A percentile compares a stretch with the other conserved stretches of the same genome.
phyloP scores from a whole-genome alignment of 2,329 filamentous ascomycete species.

The Beauveria sp. region DNA sequence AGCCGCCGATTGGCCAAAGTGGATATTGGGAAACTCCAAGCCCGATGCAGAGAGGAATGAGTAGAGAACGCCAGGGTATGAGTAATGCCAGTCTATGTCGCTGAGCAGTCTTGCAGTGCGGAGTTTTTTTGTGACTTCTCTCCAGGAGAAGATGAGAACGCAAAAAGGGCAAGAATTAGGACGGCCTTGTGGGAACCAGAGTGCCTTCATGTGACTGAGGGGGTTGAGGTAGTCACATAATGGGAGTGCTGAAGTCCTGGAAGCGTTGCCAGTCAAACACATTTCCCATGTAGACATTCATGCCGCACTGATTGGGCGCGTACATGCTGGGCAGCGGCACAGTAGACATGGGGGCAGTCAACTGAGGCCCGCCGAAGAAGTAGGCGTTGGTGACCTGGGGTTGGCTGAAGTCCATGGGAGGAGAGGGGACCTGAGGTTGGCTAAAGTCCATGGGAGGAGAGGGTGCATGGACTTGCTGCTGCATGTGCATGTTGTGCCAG shows the following conservation, averaged over 20 bases:
- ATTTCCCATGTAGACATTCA: constrained; percentile 61
- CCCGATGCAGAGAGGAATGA: constrained; percentile 29
- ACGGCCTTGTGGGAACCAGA: constrained; percentile 41
- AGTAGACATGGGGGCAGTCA: constrained; percentile 64
- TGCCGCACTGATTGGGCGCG: constrained; percentile 68
- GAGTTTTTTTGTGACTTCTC: constrained; percentile 18
- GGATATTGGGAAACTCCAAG: constrained; percentile 35
- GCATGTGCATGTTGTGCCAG: constrained; percentile 73
- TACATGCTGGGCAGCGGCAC: constrained; percentile 83
- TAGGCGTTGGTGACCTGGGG: constrained; percentile 65
- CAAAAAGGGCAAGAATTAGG: constrained; percentile 27
- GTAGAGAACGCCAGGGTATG: constrained; percentile 30
- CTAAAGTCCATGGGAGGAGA: constrained; percentile 76
- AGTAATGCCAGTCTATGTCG: constrained; percentile 29
- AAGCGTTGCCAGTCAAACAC: constrained; percentile 81
- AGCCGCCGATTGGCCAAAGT: constrained; percentile 18
- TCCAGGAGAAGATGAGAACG: constrained; percentile 19
- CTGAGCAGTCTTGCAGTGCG: constrained; percentile 21
- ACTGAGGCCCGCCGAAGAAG: constrained; percentile 75
- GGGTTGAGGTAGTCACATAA: constrained; percentile 65
- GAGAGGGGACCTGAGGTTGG: constrained; percentile 52
- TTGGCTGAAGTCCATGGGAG: constrained; percentile 67
- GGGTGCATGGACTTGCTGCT: constrained; percentile 59
- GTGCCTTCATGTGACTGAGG: constrained; percentile 29
- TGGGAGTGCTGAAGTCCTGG: constrained; percentile 69